Evolutionary conservation across 2,329 filamentous ascomycete species (phyloP), one percentile per base, ranked within the genome.

Genomic region (Diaporthe sp.): DNA sequence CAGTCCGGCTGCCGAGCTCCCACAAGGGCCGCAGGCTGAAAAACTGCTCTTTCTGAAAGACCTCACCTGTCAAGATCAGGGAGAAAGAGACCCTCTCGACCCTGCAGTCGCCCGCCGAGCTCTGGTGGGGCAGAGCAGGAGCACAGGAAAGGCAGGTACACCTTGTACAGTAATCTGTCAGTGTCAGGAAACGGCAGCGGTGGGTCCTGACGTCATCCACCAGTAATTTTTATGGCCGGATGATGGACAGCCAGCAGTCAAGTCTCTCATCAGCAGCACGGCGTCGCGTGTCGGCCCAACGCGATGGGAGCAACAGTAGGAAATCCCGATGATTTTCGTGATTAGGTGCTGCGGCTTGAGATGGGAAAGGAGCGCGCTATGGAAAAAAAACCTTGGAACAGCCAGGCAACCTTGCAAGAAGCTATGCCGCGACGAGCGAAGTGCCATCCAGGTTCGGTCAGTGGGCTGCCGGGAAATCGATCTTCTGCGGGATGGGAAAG

Each of bases 401-500:
- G 33, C 47, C 30, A 52, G 64, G 64, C 64, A 19, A 68, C n/a
- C 47, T 28, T 38, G 33, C 47, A 68, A 45, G n/a, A 40, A 54
- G 64, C 47, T 54, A 68, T 38, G 64, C 64, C 47, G 33, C n/a
- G 33, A 54, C 47, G 33, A 54, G 64, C 30, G 47, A 40, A 68
- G 64, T 52, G 33, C 45, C 64, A 68, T 68, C 64, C 35, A 25
- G 47, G 64, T 35, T 38, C 17, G 33, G 64, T 17, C 47, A 19
- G 64, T 57, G 58, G 52, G 50, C 38, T 69, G 47, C 74, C 71
- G 71, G 71, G 72, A 74, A 61, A 38, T 38, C 67, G 50, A 69
- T 73, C 71, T 47, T 55, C 47, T 55, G 28, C 64, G 50, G 38
- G 33, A 72, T 72, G 70, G 70, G 70, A 72, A 72, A 72, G 57